These are phyloP conservation scores for Sporodiniella umbellata DNA, from an alignment of 371 early-diverging fungal genomes.

Conservation along the genomic window DNA sequence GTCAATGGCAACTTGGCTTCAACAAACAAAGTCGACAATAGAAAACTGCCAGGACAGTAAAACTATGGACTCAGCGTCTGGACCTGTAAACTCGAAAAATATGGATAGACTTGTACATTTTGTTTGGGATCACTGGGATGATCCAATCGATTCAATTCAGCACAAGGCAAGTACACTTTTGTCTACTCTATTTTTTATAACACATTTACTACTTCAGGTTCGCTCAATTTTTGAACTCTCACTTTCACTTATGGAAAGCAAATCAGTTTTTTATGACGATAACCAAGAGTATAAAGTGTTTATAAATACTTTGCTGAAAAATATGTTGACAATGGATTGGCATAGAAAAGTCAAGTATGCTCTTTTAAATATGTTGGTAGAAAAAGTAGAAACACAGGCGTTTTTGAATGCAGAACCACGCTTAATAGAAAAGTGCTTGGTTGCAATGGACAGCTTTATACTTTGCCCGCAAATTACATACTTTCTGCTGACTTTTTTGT, in stretches of 20 bases:
- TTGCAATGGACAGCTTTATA: conserved; percentile 59
- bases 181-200: no score
- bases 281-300: conserved; percentile 34
- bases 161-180: conserved; percentile 66
- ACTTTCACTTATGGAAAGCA: conserved; percentile 50
- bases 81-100: conserved; percentile 32
- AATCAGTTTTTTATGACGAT: conserved; percentile 24
- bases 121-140: conserved; percentile 80
- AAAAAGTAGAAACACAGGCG: conserved; percentile 52
- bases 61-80: conserved; percentile 12
- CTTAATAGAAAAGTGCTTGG: conserved; percentile 53
- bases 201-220: no score
- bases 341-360: conserved; percentile 71
- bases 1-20: conserved; percentile 71
- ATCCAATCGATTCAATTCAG: conserved; percentile 77
- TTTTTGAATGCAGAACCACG: conserved; percentile 55
- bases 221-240: conserved; percentile 61
- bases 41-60: conserved; percentile 1
- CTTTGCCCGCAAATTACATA: conserved; percentile 66
- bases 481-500: conserved; percentile 30
- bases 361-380: conserved; percentile 61
- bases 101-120: conserved; percentile 60
- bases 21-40: conserved; percentile 44
- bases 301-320: conserved; percentile 36
- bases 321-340: conserved; percentile 53